Evolutionary conservation across 352 stramenopile species (phyloP).

Genomic region (Phytophthora megakarya): DNA sequence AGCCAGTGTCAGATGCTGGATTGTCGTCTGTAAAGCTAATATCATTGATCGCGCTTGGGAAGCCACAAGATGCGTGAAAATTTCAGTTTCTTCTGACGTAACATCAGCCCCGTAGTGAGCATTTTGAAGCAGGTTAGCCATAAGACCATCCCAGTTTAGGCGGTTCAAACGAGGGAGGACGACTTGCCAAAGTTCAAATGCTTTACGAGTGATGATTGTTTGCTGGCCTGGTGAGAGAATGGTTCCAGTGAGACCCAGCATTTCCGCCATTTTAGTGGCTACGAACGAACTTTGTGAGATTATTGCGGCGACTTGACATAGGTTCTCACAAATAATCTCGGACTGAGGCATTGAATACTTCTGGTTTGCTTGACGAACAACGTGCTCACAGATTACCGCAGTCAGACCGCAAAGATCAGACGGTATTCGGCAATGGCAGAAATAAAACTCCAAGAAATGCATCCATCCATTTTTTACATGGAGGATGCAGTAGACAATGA

Average conservation of each 20-base stretch:
- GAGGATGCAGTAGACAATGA: conserved; percentile 73
- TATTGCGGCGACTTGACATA: conserved; percentile 76
- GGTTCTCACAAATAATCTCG: conserved; percentile 74
- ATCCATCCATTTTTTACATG: conserved; percentile 83
- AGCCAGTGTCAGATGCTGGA: conserved; percentile 39
- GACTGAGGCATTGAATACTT: conserved; percentile 32
- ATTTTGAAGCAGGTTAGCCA: conserved; percentile 52
- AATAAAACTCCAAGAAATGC: conserved; percentile 82
- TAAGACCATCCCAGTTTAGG: conserved; percentile 67
- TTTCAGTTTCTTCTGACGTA: conserved; percentile 55
- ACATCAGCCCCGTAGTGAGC: conserved; percentile 51
- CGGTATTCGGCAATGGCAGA: conserved; percentile 49
- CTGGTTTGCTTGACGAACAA: conserved; percentile 35
- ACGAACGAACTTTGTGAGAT: conserved; percentile 43
- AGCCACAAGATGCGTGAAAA: conserved; percentile 66
- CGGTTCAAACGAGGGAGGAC: conserved; percentile 54
- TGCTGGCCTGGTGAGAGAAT: conserved; percentile 47
- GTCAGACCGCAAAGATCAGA: conserved; percentile 51
- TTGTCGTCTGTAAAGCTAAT: conserved; percentile 47
- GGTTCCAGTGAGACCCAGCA: conserved; percentile 23
- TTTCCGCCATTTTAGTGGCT: conserved; percentile 27
- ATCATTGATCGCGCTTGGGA: conserved; percentile 38
- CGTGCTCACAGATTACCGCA: conserved; percentile 48
- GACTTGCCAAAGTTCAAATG: conserved; percentile 69
- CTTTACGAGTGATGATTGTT: conserved; percentile 46